Evolutionary conservation across 805 yeast genomes (phyloP).

Genomic region (Saccharomycopsis schoenii): DNA sequence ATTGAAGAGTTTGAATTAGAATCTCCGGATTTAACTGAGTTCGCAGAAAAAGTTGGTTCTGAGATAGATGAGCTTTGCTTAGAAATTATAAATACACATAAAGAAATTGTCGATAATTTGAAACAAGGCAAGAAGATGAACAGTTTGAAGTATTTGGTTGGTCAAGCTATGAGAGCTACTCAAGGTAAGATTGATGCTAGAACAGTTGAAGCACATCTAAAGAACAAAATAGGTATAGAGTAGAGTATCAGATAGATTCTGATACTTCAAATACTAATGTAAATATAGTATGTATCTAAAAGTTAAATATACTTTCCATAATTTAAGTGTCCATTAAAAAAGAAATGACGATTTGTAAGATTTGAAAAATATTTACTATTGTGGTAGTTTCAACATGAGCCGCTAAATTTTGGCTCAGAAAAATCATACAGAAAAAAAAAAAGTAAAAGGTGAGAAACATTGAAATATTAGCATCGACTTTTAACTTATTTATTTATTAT

Average conservation of each 20-base stretch:
- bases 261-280: neutral
- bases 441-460: neutral
- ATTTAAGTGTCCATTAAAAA: too few relatives aligned
- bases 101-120: conserved; percentile 48
- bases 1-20: conserved; percentile 46
- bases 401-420: neutral
- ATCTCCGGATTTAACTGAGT: conserved; percentile 23
- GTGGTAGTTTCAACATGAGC: neutral
- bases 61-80: conserved; percentile 32
- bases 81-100: conserved; percentile 35
- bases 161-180: conserved; percentile 72
- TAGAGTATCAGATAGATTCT: neutral
- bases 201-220: conserved; percentile 28
- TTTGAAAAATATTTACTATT: too few relatives aligned
- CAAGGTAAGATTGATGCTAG: conserved; percentile 45
- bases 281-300: neutral
- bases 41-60: conserved; percentile 28
- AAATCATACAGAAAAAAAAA: neutral
- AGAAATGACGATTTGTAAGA: too few relatives aligned
- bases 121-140: conserved; percentile 46
- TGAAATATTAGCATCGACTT: neutral
- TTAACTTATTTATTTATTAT: too few relatives aligned
- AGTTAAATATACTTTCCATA: too few relatives aligned
- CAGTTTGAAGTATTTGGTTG: conserved; percentile 70
- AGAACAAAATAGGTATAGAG: conserved; percentile 19